These are phyloP conservation scores for Neurospora sp. DNA, from an alignment of 495 filamentous ascomycete genomes.

Conservation along the genomic window DNA sequence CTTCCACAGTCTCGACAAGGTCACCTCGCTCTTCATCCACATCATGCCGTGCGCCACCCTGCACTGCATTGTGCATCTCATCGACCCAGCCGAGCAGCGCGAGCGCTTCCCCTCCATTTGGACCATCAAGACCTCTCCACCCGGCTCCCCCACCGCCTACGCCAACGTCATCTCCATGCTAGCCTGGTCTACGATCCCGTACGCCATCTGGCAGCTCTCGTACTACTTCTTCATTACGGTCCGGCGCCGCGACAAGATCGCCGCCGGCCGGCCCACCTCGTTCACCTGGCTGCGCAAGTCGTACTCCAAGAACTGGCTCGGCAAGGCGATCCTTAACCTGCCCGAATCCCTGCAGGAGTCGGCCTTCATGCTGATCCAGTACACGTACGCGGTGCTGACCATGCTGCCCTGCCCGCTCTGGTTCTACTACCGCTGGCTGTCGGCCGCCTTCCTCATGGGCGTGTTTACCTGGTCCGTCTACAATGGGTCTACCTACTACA, in stretches of 20 bases:
- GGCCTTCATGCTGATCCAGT: constrained; percentile 95
- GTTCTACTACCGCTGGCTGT: constrained; percentile 84
- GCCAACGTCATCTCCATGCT: constrained; percentile 72
- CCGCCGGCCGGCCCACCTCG: constrained; percentile 86
- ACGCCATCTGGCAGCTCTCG: constrained; percentile 78
- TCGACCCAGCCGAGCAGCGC: constrained; percentile 51
- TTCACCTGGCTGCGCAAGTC: constrained; percentile 94
- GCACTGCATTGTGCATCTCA: constrained; percentile 83
- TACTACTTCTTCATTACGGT: constrained; percentile 95
- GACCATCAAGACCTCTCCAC: constrained; percentile 63
- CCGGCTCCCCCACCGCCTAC: constrained; percentile 66
- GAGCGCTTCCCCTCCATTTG: constrained; percentile 79
- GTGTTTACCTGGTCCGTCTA: constrained; percentile 88
- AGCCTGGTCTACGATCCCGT: constrained; percentile 85
- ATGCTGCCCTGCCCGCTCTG: constrained; percentile 92
- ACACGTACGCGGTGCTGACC: constrained; percentile 75
- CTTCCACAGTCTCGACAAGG: constrained; percentile 94
- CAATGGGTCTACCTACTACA: constrained; percentile 94
- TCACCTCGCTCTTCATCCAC: constrained; percentile 94
- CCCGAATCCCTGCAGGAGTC: constrained; percentile 70
- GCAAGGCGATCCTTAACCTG: constrained; percentile 68
- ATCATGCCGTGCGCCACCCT: constrained; percentile 94
- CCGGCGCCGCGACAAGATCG: constrained; percentile 84
- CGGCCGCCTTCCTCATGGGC: constrained; percentile 59
- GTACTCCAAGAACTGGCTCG: constrained; percentile 81